phyloP scores from a whole-genome alignment of 768 basidiomycete species.

The Amanita pseudoporphyria region DNA sequence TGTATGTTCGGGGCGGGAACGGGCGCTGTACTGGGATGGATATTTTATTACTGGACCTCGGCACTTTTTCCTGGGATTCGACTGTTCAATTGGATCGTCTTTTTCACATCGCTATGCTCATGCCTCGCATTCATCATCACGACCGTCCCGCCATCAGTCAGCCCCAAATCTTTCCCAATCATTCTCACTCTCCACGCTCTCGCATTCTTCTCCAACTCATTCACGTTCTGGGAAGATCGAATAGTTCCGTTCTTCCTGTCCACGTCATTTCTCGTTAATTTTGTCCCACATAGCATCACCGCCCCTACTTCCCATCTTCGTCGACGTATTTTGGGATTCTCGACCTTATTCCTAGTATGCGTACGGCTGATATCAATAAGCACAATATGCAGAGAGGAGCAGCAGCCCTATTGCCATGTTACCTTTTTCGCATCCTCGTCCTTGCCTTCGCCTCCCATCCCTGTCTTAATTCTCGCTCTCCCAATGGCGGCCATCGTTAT shows the following conservation, averaged over 20 bases:
- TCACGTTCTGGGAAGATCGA: conserved; percentile 96
- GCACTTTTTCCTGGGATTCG: conserved; percentile 36
- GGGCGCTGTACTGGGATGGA: conserved; percentile 27
- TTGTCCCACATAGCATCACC: conserved; percentile 46
- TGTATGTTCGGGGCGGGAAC: conserved; percentile 27
- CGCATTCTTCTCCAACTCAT: conserved; percentile 88
- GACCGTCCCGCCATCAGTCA: conserved; percentile 28
- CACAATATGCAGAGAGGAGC: conserved; percentile 92
- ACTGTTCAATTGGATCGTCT: conserved; percentile 39
- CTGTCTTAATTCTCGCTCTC: conserved; percentile 48
- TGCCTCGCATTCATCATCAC: conserved; percentile 34
- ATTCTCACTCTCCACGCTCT: conserved; percentile 60
- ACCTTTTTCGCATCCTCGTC: conserved; percentile 81
- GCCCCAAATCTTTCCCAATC: conserved; percentile 26
- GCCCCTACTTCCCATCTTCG: conserved; percentile 66
- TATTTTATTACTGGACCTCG: conserved; percentile 21
- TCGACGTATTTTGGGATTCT: conserved; percentile 66
- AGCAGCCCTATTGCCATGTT: conserved; percentile 80
- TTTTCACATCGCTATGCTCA: conserved; percentile 37
- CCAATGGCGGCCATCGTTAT: conserved; percentile 38
- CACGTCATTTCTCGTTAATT: conserved; percentile 49
- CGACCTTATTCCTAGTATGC: conserved; percentile 52
- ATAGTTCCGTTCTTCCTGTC: conserved; percentile 67
- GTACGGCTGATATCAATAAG: conserved; percentile 71
- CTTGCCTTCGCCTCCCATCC: conserved; percentile 51